Percentiles rank a stretch among this genome's conserved stretches.
Conservation (phyloP, 208 protist genomes). For the Leishmania aethiopica region DNA sequence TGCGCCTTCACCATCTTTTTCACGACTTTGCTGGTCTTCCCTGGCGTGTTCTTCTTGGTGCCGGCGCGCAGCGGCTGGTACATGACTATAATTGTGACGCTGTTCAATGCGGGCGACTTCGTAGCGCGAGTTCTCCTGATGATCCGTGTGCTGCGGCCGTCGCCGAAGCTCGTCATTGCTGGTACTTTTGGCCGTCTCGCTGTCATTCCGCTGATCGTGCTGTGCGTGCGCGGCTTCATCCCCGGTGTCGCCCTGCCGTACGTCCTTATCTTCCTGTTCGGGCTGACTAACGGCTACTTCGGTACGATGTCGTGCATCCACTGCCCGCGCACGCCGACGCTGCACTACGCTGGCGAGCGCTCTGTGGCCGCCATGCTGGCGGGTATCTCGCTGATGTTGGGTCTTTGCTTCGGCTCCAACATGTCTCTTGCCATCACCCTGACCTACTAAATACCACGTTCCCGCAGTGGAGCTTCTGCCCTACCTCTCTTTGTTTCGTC, state of each 20-base stretch:
- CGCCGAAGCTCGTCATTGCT: conserved; percentile 48
- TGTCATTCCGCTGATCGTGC: conserved; percentile 57
- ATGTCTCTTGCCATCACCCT: conserved; percentile 54
- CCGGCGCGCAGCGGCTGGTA: conserved; percentile 51
- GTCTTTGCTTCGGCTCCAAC: conserved; percentile 56
- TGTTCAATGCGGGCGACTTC: conserved; percentile 77
- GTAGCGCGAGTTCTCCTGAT: conserved; percentile 44
- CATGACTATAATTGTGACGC: conserved; percentile 49
- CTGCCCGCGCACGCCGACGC: conserved; percentile 45
- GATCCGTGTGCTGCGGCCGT: conserved; percentile 41
- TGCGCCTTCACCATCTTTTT: conserved; percentile 68
- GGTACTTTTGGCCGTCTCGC: conserved; percentile 50
- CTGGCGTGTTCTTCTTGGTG: conserved; percentile 66
- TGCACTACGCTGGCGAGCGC: conserved; percentile 62
- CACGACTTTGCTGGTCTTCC: conserved; percentile 68
- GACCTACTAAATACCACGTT: conserved; percentile 19
- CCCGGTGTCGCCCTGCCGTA: conserved; percentile 44
- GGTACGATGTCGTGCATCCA: conserved; percentile 72
- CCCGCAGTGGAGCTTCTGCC: neutral
- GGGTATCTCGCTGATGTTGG: conserved; percentile 55
- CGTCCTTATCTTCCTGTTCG: conserved; percentile 50
- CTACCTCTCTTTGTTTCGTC: neutral
- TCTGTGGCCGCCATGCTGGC: conserved; percentile 53
- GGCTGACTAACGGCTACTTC: conserved; percentile 84
- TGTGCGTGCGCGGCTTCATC: conserved; percentile 67